Evolutionary conservation across 2,329 filamentous ascomycete species (phyloP), one percentile per base, ranked within the genome.

Genomic region (Epichloe sibirici): DNA sequence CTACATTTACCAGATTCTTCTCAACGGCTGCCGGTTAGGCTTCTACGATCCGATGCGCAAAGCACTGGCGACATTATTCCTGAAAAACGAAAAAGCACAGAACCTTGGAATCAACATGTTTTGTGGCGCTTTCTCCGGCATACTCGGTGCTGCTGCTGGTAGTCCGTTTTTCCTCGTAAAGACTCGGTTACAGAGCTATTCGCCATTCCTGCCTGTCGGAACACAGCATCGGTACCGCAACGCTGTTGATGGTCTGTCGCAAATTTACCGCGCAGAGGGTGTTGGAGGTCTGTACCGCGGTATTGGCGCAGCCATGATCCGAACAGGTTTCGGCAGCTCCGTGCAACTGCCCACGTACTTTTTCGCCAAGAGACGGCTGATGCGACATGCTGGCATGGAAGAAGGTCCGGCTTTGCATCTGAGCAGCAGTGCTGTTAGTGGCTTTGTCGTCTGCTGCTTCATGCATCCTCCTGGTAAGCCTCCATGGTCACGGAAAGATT

Each of bases 121-220:
- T 66, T 86, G 89, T 53, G 93, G 93, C 61, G 93, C 93, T 21
- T 74, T 81, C 12, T 95, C 90, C 3, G 93, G 93, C 51, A 82
- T 98, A 57, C 79, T 98, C 53, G 93, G 93, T 58, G 93, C 91
- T 8, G 87, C 87, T n/a, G 86, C 87, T 23, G 93, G 91, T 40
- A 95, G 88, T 51, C 93, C 93, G 2, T 97, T 98, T 71, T 98
- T 98, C 78, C 81, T 98, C 51, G 86, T 97, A 67, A 98, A 98
- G 76, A 98, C 93, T 3, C 82, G 93, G 44, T 76, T 98, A 53
- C 93, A 98, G 71, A 95, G 89, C 60, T 97, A 80, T 74, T 95
- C 90, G 39, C 88, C 90, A 4, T 93, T 90, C 69, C 77, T 93
- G 12, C 93, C 93, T 3, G 90, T 97, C 44, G 93, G 93, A 51